Evolutionary conservation across 2,329 filamentous ascomycete genomes (phyloP).

Genomic region (Cadophora sp.): DNA sequence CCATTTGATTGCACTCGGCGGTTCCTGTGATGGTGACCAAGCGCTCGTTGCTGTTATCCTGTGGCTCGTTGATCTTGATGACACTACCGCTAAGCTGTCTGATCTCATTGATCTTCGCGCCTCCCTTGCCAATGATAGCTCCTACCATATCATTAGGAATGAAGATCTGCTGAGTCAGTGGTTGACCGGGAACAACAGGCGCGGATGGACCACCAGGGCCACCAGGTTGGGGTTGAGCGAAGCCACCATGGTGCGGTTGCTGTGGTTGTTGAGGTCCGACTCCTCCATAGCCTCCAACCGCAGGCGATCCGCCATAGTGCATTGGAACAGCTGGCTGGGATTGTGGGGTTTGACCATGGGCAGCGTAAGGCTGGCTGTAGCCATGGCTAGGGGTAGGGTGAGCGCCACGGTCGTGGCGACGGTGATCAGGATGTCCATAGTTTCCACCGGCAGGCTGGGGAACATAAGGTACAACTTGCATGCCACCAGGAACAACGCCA

Average conservation of each 20-base stretch:
- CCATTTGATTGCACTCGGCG: slow-evolving; percentile 99
- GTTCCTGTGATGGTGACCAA: slow-evolving; percentile 97
- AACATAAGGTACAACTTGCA: slow-evolving; percentile 99
- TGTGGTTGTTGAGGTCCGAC: slow-evolving; percentile 81
- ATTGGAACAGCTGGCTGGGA: slow-evolving; percentile 67
- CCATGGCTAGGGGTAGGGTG: slow-evolving; percentile 79
- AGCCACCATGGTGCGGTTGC: slow-evolving; percentile 63
- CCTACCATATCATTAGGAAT: slow-evolving; percentile 99
- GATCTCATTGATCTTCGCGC: slow-evolving; percentile 99
- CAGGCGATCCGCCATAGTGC: slow-evolving; percentile 70
- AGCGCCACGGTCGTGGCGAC: slow-evolving; percentile 75
- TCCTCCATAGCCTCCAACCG: slow-evolving; percentile 77
- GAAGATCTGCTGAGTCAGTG: slow-evolving; percentile 96
- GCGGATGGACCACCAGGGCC: slow-evolving; percentile 68
- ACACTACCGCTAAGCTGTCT: slow-evolving; percentile 95
- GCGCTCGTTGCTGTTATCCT: slow-evolving; percentile 98
- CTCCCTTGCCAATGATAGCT: slow-evolving; percentile 98
- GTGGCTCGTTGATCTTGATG: slow-evolving; percentile 99
- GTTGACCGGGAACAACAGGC: slow-evolving; percentile 78
- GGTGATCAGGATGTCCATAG: slow-evolving; percentile 90
- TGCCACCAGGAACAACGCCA: slow-evolving; percentile 92
- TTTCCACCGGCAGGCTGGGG: slow-evolving; percentile 92
- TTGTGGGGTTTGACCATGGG: slow-evolving; percentile 59
- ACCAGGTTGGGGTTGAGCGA: slow-evolving; percentile 70
- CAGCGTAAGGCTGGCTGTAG: slow-evolving; percentile 67